A percentile compares a stretch with the other conserved stretches of the same genome.
phyloP scores from a whole-genome alignment of 805 yeast species.

The Zygosaccharomyces bisporus region DNA sequence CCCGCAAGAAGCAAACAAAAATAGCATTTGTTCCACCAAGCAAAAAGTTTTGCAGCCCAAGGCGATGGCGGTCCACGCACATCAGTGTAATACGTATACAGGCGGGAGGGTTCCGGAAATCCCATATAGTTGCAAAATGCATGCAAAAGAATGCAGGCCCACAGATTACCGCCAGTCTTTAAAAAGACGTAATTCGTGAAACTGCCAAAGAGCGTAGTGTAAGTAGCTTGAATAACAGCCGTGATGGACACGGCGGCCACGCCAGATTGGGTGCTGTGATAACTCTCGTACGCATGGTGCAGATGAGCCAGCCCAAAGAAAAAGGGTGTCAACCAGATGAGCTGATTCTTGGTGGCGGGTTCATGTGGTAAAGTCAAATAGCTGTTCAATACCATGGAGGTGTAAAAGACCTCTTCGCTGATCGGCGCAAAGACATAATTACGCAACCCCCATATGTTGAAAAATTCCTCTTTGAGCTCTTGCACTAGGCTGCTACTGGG shows the following conservation, averaged over 20 bases:
- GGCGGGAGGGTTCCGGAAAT: constrained; percentile 30
- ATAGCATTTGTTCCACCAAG: constrained; percentile 28
- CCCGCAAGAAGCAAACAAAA: constrained; percentile 22
- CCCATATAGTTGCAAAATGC: constrained; percentile 34
- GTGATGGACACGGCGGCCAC: constrained; percentile 18
- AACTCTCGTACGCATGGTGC: constrained; percentile 34
- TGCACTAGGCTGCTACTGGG: constrained; percentile 12
- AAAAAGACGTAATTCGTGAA: constrained; percentile 32
- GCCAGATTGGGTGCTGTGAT: constrained; percentile 18
- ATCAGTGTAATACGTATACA: constrained; percentile 17
- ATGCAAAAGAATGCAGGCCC: constrained; percentile 33
- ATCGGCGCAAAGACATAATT: constrained; percentile 35
- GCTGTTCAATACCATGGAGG: constrained; percentile 29
- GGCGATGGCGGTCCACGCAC: constrained; percentile 11
- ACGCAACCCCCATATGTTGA: constrained; percentile 33
- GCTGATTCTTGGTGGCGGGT: constrained; percentile 8
- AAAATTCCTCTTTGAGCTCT: constrained; percentile 20
- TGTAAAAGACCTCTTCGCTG: constrained; percentile 35
- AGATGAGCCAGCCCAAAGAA: constrained; percentile 37
- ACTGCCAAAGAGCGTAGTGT: constrained; percentile 35
- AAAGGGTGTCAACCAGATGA: constrained; percentile 27
- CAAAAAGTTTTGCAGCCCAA: constrained; percentile 10
- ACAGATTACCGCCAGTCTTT: constrained; percentile 30
- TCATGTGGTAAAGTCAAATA: constrained; percentile 16
- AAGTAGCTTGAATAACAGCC: constrained; percentile 26